Evolutionary conservation across 345 rosid genomes (phyloP), one percentile per base, ranked within the genome.

Genomic region (Eucalyptus viminalis): DNA sequence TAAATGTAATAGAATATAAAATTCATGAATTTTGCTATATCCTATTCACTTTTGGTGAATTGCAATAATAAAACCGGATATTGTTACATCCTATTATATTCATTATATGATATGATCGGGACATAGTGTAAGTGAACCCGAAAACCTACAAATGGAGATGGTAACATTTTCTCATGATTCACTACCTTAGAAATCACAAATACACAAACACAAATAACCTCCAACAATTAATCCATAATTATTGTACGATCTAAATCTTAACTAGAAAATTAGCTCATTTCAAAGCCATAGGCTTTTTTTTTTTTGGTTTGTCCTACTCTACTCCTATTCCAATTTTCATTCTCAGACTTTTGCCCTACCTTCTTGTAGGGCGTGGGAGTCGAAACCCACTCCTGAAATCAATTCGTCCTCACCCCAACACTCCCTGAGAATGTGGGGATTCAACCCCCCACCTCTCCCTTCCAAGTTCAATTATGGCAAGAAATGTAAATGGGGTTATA

Each of bases 1-100:
- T n/a, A 8, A 7, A 67, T 0, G 9, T 7, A 3, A 65, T 65
- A n/a, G 0, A 14, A 65, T 65, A 31, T n/a, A 9, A 67, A 31
- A 69, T 69, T 1, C 2, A 16, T 4, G 4, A 3, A 17, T 69
- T 69, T 31, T 69, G 10, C 4, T 9, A 69, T 9, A 16, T 34
- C 7, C 2, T 69, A 34, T 34, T 17, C 12, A 69, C 7, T 17
- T 69, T 69, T 69, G 43, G 13, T 69, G 12, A 69, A 69, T 3
- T 0, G 11, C 7, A 5, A 31, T 31, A 31, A 31, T 69, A 31
- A 69, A 31, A 17, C 4, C 7, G 7, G 3, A 69, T 34, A 69
- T 31, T 34, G 17, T 31, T 19, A 69, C 1, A 5, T 4, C 3
- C 1, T 69, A 31, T 34, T 11, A 0, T 31, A 3, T 69, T 9